Evolutionary conservation across 495 filamentous ascomycete genomes (phyloP).

Genomic region (Penicillium manginii): DNA sequence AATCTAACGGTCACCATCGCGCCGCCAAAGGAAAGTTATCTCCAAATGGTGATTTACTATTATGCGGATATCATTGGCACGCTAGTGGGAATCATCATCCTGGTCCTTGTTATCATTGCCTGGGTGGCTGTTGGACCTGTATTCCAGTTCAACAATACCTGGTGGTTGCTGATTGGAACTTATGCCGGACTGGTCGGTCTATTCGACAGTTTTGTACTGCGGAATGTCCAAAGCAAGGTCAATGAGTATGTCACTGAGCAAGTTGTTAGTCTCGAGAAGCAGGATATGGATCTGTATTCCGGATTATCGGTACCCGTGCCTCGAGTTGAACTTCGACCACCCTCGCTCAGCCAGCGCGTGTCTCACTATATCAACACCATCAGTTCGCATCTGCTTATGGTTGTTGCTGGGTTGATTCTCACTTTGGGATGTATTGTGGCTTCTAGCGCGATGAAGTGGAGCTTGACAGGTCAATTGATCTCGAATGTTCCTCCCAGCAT

Average conservation of each 20-base stretch:
- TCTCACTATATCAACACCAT: conserved; percentile 26
- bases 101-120: conserved; percentile 28
- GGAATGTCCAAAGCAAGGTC: conserved; percentile 39
- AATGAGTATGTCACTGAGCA: conserved; percentile 34
- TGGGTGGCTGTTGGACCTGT: conserved; percentile 37
- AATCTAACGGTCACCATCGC: conserved; percentile 29
- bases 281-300: conserved; percentile 27
- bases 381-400: conserved; percentile 30
- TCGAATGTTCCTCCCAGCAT: conserved; percentile 47
- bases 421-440: conserved; percentile 32
- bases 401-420: conserved; percentile 26
- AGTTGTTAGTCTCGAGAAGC: conserved; percentile 19
- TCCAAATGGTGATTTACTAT: conserved; percentile 35
- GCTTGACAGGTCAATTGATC: conserved; percentile 40
- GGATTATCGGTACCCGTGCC: conserved; percentile 13
- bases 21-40: conserved; percentile 28
- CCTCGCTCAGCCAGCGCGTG: conserved; percentile 23
- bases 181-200: conserved; percentile 46
- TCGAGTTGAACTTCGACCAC: neutral
- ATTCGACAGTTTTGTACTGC: conserved; percentile 42
- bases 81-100: conserved; percentile 34
- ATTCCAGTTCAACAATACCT: conserved; percentile 38
- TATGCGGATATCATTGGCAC: conserved; percentile 45
- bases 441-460: conserved; percentile 43
- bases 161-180: conserved; percentile 48